Evolutionary conservation across 768 basidiomycete genomes (phyloP), one percentile per base, ranked within the genome.

Genomic region (Hebeloma cylindrosporum): DNA sequence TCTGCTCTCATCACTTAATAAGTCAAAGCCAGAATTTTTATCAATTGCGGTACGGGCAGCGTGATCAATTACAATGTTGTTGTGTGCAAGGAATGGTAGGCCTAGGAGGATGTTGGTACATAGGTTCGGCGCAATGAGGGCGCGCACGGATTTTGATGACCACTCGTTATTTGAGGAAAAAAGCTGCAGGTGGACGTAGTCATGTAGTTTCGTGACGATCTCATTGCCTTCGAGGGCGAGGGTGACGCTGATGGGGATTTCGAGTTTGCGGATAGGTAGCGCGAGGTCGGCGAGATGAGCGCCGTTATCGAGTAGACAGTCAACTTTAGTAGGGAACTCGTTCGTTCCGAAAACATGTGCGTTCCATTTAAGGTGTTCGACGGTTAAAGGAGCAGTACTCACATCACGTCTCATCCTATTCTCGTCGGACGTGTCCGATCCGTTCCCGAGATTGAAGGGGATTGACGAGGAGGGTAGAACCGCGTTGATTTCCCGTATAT

Each of bases 41-140:
- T 50, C 46, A 43, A 54, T 41, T 0, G 32, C 45, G 3, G 45
- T 39, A 16, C 20, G 29, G 1, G 11, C 7, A 11, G 28, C 26
- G 14, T 27, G 20, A 23, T 51, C 43, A 5, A 52, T 5, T 17
- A 54, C 32, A 28, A 51, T 43, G 1, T 45, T 30, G 23, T 55
- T 52, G 0, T 23, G 20, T 7, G 20, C 1, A 11, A 51, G 39
- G 6, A 41, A 51, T 2, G 50, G 53, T 20, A 31, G 18, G 2
- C 50, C 45, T 1, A 55, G 32, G 1, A 55, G 30, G 9, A 52
- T 43, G 23, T 40, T 17, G 16, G 47, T 9, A 31, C 43, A 49
- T 2, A 51, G 36, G 13, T 43, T 40, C 3, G 40, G 44, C 10
- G 50, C 50, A 14, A 55, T 20, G 7, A 55, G 10, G 4, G 50